Conservation (phyloP, 2,329 filamentous ascomycete genomes). For the Verticillium albo-atrum region DNA sequence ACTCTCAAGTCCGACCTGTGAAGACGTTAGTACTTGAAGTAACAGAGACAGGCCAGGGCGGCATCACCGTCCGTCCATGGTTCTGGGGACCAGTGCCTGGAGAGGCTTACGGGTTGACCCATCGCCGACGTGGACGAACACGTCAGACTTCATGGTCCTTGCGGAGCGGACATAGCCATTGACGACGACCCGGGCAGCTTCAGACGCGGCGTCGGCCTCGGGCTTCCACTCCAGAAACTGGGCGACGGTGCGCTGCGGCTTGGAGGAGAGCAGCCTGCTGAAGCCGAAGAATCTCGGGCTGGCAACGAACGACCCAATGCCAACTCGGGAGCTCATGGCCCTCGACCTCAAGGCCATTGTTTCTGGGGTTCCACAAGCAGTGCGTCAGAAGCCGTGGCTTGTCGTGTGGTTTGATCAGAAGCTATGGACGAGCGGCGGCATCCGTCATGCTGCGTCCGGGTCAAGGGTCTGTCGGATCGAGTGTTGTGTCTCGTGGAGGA, state of each 20-base stretch:
- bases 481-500: no score
- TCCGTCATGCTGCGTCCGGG: neutral
- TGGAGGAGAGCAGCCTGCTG: constrained; percentile 26
- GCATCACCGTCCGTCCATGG: constrained; percentile 63
- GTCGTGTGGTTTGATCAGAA: neutral
- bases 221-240: constrained; percentile 51
- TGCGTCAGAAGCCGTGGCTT: neutral
- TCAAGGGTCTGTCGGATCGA: no score
- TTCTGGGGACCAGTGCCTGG: constrained; percentile 74
- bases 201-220: constrained; percentile 30
- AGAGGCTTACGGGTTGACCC: constrained; percentile 75
- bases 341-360: neutral
- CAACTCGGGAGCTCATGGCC: neutral
- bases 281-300: neutral
- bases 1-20: constrained; percentile 62
- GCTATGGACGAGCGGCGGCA: neutral
- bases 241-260: constrained; percentile 42
- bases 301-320: neutral
- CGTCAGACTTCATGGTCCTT: constrained; percentile 76
- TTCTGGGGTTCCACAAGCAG: neutral
- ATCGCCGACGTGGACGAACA: constrained; percentile 83
- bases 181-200: constrained; percentile 51
- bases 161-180: constrained; percentile 81
- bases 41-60: constrained; percentile 17
- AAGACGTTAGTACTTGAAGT: constrained; percentile 21